Conservation (phyloP, 257 asterid genomes). For the Gardenia jasminoides region DNA sequence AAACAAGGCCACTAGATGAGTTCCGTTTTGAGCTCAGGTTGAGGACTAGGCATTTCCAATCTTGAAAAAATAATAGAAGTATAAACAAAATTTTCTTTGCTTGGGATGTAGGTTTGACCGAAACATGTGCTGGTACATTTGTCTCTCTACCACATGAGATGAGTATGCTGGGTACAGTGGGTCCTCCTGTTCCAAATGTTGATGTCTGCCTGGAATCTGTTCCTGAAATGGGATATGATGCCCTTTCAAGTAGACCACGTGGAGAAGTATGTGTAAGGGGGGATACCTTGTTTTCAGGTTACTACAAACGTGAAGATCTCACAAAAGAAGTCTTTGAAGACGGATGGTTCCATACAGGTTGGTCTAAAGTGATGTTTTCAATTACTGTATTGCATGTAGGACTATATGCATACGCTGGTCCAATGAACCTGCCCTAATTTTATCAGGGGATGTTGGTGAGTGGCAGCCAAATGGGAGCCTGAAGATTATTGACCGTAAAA, state of each 20-base stretch:
- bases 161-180: constrained; percentile 89
- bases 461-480: constrained; percentile 92
- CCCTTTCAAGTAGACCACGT: constrained; percentile 72
- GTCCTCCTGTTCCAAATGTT: constrained; percentile 95
- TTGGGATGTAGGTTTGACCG: constrained; percentile 71
- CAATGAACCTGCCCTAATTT: constrained; percentile 13
- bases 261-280: constrained; percentile 96
- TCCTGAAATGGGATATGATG: constrained; percentile 96
- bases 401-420: not conserved
- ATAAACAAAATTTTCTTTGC: constrained; percentile 13
- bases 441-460: constrained; percentile 86
- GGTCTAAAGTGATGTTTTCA: not conserved
- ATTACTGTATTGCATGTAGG: not conserved
- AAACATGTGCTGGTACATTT: constrained; percentile 95
- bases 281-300: constrained; percentile 75
- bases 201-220: constrained; percentile 93
- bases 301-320: constrained; percentile 88
- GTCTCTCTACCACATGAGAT: constrained; percentile 72
- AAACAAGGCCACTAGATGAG: not conserved
- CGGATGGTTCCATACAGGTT: constrained; percentile 99
- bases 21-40: not conserved
- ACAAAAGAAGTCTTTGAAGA: constrained; percentile 80
- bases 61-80: not conserved
- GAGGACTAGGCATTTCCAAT: not conserved
- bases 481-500: constrained; percentile 92